Conservation (phyloP, 2,329 filamentous ascomycete genomes). For the Diplodia sapinea region DNA sequence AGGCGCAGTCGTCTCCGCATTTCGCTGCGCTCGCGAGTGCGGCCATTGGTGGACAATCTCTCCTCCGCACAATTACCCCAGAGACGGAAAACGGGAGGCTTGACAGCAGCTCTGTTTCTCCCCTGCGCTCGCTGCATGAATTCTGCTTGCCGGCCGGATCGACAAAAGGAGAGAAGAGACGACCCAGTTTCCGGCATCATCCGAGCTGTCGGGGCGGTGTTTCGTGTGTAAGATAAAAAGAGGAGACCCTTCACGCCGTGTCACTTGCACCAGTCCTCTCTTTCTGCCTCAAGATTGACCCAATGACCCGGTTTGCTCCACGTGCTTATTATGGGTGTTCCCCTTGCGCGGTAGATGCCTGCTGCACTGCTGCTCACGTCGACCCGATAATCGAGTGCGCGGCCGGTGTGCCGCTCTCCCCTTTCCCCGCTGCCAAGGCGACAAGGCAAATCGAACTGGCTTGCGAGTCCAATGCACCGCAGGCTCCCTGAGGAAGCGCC, state of each 20-base stretch:
- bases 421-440: too few species aligned
- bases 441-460: too few species aligned
- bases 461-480: too few species aligned
- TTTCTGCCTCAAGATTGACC: background rate
- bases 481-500: too few species aligned
- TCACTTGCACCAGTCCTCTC: background rate
- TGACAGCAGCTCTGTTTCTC: conserved; percentile 7
- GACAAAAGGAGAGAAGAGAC: background rate
- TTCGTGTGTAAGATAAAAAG: background rate
- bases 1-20: conserved; percentile 23
- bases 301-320: background rate
- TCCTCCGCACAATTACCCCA: conserved; percentile 27
- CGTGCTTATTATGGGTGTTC: too few species aligned
- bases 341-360: background rate
- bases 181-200: background rate
- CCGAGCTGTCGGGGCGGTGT: background rate
- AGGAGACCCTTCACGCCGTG: background rate
- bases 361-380: too few species aligned
- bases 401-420: too few species aligned
- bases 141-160: background rate
- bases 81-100: conserved; percentile 10
- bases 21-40: too few species aligned
- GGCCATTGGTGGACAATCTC: conserved; percentile 26
- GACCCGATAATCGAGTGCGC: too few species aligned
- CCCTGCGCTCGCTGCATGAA: background rate